Evolutionary conservation across 164 flowering plant genomes (phyloP), one percentile per base, ranked within the genome.

Genomic region (Stephania cephalantha): DNA sequence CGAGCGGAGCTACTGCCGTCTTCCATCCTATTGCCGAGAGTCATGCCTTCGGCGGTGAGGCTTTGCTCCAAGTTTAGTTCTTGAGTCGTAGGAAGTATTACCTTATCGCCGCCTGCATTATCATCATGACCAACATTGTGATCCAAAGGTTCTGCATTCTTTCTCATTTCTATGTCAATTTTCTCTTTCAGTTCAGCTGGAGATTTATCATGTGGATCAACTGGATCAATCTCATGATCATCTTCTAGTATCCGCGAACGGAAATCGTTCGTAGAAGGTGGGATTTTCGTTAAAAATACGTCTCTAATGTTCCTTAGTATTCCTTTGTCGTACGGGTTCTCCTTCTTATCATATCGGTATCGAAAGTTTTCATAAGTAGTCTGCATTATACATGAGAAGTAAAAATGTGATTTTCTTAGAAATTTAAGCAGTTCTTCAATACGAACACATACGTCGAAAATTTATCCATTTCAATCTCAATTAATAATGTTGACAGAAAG

Each of bases 331-430:
- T 85, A 87, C 70, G 96, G 97, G 76, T 95, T 95, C 81, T 87
- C 93, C 83, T 86, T 90, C 78, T 87, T 90, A 83, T 91, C 99
- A 87, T 95, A 95, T 73, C 93, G 86, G 78, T 88, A 88, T 8
- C 98, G 87, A 78, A 95, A 95, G 83, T 91, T 95, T 79, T 95
- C 99, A 74, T 95, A 95, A 7, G 99, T 93, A 7, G 99, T 91
- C 99, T 91, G 91, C 53, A 82, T 12, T 29, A 71, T 17, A 55
- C 31, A 61, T 30, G 22, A 20, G 55, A 76, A 67, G 53, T 0
- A 66, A 73, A 25, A 25, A 25, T 25, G 25, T 25, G 25, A 25
- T 25, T 25, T 25, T 25, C 25, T 25, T 25, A 25, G 25, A 25
- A 25, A 25, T 25, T 25, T 25, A 25, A 25, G 25, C 25, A 25